Evolutionary conservation across 371 early-diverging fungal genomes (phyloP).

Genomic region (Capillidium heterosporum): DNA sequence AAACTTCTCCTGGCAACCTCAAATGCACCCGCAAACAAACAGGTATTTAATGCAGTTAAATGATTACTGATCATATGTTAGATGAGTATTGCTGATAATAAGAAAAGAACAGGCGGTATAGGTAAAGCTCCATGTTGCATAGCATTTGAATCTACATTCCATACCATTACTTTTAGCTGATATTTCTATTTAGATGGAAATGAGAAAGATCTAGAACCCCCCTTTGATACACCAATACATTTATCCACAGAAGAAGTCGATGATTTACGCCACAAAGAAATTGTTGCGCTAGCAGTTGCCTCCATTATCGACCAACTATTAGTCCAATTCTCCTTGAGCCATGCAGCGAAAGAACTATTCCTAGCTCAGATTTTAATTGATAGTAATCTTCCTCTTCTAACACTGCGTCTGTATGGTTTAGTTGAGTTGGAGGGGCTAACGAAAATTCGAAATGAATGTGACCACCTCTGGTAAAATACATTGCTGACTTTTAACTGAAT

Average conservation of each 20-base stretch:
- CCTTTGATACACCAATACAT: conserved; percentile 3
- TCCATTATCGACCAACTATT: conserved; percentile 43
- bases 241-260: conserved; percentile 28
- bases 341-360: conserved; percentile 59
- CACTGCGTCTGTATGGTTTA: conserved; percentile 60
- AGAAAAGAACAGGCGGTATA: no score
- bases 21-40: background rate
- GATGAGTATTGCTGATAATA: no score
- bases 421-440: conserved; percentile 38
- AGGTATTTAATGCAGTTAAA: no score
- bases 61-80: no score
- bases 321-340: conserved; percentile 40
- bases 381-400: conserved; percentile 57
- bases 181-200: background rate
- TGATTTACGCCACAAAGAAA: conserved; percentile 40
- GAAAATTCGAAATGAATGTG: conserved; percentile 33
- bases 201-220: background rate
- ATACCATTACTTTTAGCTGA: no score
- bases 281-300: conserved; percentile 53
- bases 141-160: no score
- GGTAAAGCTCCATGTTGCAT: no score
- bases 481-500: background rate
- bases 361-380: conserved; percentile 58
- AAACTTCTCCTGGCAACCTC: background rate
- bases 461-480: conserved; percentile 26